These are phyloP conservation scores for Plasmodium knowlesi DNA, from an alignment of 169 alveolate species.

Conservation along the genomic window DNA sequence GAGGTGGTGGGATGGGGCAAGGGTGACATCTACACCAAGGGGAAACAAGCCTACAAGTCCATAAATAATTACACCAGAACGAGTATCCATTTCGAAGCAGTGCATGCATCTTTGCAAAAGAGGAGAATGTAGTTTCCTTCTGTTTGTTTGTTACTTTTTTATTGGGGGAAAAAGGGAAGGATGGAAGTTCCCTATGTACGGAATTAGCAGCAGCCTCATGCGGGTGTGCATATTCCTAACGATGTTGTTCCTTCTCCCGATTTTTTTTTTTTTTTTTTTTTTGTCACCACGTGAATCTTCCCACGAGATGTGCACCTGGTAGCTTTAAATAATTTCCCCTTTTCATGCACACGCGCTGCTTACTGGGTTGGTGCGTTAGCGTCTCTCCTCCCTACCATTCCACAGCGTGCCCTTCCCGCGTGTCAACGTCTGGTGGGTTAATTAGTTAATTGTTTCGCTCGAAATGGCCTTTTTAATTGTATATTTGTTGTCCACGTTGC, in stretches of 20 bases:
- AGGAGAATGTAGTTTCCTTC: background rate
- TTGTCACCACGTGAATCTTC: background rate
- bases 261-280: background rate
- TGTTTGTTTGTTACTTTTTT: background rate
- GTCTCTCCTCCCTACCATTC: background rate
- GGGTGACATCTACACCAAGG: background rate
- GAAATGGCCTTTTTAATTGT: background rate
- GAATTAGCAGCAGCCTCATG: background rate
- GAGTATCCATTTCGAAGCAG: background rate
- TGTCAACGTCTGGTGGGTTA: background rate
- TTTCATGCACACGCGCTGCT: background rate
- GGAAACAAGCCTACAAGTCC: background rate
- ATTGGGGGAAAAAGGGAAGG: background rate
- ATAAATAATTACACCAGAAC: background rate
- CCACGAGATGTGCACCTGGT: background rate
- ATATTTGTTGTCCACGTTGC: background rate
- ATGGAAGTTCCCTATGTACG: background rate
- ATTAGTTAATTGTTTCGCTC: background rate
- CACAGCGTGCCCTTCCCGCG: background rate
- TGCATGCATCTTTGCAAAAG: background rate
- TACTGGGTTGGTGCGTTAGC: background rate
- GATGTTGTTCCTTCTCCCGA: background rate
- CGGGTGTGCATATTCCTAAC: background rate
- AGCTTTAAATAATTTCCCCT: background rate
- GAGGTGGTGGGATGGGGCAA: background rate